Percentiles rank a stretch among this genome's conserved stretches.
Conservation (phyloP, 2,329 filamentous ascomycete genomes). For the Fusarium incarnatum region DNA sequence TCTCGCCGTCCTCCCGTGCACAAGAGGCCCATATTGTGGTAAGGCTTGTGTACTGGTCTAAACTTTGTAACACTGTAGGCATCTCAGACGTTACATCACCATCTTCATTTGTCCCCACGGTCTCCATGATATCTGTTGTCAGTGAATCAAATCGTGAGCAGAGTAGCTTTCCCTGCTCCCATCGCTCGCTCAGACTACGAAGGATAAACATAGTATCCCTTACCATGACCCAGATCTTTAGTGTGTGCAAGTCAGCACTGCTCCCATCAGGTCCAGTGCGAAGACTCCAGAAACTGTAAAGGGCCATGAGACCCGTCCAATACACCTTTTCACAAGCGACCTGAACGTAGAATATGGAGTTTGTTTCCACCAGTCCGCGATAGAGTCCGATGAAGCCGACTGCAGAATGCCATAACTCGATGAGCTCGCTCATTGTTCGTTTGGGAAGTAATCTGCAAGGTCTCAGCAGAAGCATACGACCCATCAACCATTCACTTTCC, state of each 20-base stretch:
- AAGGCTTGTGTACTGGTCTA: slow-evolving; percentile 10
- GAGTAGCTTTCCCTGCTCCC: slow-evolving; percentile 1
- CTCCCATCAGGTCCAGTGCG: fast-evolving
- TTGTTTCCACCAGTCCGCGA: not conserved
- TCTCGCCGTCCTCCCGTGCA: fast-evolving
- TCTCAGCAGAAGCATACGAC: not conserved
- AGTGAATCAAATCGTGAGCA: not conserved
- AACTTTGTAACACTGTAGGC: fast-evolving
- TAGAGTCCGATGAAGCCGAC: slow-evolving; percentile 5
- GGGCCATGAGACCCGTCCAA: not conserved
- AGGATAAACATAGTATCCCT: slow-evolving; percentile 9
- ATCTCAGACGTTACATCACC: fast-evolving
- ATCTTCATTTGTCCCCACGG: fast-evolving
- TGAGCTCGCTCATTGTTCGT: not conserved
- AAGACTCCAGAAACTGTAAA: slow-evolving; percentile 6
- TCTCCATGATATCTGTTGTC: not conserved
- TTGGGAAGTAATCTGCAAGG: not conserved
- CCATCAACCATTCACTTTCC: slow-evolving; percentile 25
- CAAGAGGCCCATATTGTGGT: not conserved
- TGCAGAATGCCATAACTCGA: slow-evolving; percentile 3
- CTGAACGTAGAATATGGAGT: slow-evolving; percentile 21
- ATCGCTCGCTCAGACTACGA: slow-evolving; percentile 1
- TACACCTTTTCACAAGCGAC: slow-evolving; percentile 16
- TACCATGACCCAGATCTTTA: slow-evolving; percentile 6
- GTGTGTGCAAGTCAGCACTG: fast-evolving